These are phyloP conservation scores for Venturia carpophila DNA, from an alignment of 2,329 filamentous ascomycete species.

Conservation along the genomic window DNA sequence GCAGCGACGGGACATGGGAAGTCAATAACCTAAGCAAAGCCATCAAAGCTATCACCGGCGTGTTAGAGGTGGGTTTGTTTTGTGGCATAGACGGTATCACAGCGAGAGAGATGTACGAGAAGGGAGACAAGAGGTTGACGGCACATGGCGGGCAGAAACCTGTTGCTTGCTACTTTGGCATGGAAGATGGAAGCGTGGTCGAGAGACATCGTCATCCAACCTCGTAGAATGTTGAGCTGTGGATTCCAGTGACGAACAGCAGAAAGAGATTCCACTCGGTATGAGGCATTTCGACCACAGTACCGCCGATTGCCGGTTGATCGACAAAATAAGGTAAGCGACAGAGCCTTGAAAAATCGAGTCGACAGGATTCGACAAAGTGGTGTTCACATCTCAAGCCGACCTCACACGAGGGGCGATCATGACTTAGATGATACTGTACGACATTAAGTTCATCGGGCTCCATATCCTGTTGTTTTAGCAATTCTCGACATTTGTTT, in stretches of 20 bases:
- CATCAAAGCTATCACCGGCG: slow-evolving; percentile 75
- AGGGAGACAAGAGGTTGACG: slow-evolving; percentile 23
- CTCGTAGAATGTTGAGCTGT: neutral
- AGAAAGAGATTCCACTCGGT: neutral
- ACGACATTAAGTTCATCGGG: neutral
- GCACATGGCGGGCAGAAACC: slow-evolving; percentile 73
- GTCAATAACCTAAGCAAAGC: slow-evolving; percentile 64
- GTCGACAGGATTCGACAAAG: neutral
- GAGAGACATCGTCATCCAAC: slow-evolving; percentile 8
- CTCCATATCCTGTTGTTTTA: neutral
- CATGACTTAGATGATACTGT: neutral
- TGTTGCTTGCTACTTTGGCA: slow-evolving; percentile 89
- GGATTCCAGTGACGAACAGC: neutral
- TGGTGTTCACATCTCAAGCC: neutral
- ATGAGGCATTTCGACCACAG: neutral
- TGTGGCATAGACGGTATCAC: slow-evolving; percentile 70
- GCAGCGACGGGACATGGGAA: slow-evolving; percentile 66
- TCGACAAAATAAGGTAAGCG: neutral
- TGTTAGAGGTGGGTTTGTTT: slow-evolving; percentile 90
- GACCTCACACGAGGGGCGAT: neutral
- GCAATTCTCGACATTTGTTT: neutral
- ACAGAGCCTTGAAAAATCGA: neutral
- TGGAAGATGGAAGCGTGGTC: slow-evolving; percentile 49
- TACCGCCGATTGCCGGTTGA: neutral
- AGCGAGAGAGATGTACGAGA: slow-evolving; percentile 41